Conservation (phyloP, 2,329 filamentous ascomycete species). For the Monosporascus sp. region DNA sequence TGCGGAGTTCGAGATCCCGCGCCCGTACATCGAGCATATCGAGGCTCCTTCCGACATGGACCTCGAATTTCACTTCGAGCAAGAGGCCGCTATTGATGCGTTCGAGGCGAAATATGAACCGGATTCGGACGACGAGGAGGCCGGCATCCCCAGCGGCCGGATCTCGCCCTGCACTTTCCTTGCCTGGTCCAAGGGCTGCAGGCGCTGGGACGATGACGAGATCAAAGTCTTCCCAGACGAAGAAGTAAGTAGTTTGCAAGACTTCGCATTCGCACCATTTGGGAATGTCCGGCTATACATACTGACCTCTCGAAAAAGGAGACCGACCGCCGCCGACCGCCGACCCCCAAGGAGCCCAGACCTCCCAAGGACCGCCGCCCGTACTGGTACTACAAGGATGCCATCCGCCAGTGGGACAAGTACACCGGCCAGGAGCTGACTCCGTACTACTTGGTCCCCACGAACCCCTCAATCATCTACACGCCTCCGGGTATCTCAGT, state of each 20-base stretch:
- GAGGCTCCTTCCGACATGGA: conserved; percentile 13
- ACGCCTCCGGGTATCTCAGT: conserved; percentile 15
- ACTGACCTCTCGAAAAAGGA: neutral
- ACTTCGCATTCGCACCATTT: neutral
- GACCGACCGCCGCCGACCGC: conserved; percentile 13
- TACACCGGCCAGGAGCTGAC: conserved; percentile 18
- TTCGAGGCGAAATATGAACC: neutral
- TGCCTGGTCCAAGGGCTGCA: conserved; percentile 30
- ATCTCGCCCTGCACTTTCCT: conserved; percentile 40
- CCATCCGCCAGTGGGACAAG: conserved; percentile 21
- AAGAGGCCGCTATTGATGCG: conserved; percentile 5
- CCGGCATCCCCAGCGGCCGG: conserved; percentile 28
- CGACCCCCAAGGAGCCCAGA: conserved; percentile 7
- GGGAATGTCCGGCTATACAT: neutral
- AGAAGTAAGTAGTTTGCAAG: conserved; percentile 4
- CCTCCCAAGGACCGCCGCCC: conserved; percentile 1
- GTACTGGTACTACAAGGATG: conserved; percentile 3
- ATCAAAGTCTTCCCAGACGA: conserved; percentile 29
- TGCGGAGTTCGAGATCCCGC: conserved; percentile 17
- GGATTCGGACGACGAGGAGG: conserved; percentile 29
- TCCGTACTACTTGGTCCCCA: conserved; percentile 18
- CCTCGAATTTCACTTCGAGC: conserved; percentile 10
- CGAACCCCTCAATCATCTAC: conserved; percentile 19
- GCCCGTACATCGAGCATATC: conserved; percentile 17
- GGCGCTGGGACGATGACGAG: conserved; percentile 22